Percentiles rank a stretch among this genome's conserved stretches.
Conservation (phyloP, 371 early-diverging fungal genomes). For the Syncephalastrum sp. region DNA sequence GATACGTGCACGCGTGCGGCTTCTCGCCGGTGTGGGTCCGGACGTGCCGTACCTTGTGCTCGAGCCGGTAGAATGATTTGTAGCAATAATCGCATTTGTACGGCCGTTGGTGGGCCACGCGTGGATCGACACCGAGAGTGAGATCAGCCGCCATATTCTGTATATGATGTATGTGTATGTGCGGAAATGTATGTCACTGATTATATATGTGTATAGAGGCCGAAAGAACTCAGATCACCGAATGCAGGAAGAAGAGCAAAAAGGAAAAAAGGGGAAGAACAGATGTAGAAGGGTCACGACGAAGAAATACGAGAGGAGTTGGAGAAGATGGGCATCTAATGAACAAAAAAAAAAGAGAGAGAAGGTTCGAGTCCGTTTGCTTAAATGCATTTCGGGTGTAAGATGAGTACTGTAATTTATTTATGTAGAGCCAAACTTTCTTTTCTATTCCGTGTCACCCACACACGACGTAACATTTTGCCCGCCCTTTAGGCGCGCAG, state of each 20-base stretch:
- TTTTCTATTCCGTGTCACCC: too few relatives aligned
- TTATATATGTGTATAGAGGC: too few relatives aligned
- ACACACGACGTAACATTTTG: too few relatives aligned
- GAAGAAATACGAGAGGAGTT: not conserved
- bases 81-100: conserved; percentile 75
- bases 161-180: too few relatives aligned
- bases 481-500: too few relatives aligned
- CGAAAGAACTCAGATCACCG: not conserved
- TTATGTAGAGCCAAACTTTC: conserved; percentile 3
- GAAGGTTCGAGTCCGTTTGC: not conserved
- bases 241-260: not conserved
- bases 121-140: conserved; percentile 9
- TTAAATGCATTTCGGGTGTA: not conserved
- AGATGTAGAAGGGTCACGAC: not conserved
- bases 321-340: not conserved
- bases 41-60: conserved; percentile 80
- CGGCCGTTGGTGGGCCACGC: conserved; percentile 57
- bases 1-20: conserved; percentile 73
- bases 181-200: too few relatives aligned
- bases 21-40: conserved; percentile 90
- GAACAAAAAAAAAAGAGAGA: conserved; percentile 5
- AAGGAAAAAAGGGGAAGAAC: not conserved
- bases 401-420: conserved; percentile 7
- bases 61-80: conserved; percentile 75
- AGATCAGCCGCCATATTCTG: not conserved